phyloP scores from a whole-genome alignment of 129 eudicot genomes.

The Tagetes patula region DNA sequence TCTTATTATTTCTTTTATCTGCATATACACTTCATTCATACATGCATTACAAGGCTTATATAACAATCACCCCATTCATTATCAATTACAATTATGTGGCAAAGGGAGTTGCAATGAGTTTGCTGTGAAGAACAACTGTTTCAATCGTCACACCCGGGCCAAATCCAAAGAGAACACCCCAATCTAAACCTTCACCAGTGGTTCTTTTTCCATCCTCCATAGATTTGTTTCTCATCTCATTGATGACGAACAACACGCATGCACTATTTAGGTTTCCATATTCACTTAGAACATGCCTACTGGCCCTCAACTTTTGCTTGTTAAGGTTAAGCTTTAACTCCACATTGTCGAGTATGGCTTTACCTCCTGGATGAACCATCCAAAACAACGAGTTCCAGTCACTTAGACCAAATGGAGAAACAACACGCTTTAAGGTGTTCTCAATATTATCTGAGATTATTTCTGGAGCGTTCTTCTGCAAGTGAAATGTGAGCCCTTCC shows the following conservation, averaged over 20 bases:
- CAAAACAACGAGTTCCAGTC: slow-evolving; percentile 50
- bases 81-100: not conserved
- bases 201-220: not conserved
- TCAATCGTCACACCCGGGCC: slow-evolving; percentile 18
- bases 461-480: slow-evolving; percentile 29
- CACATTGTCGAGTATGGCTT: not conserved
- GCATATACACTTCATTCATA: too few species aligned
- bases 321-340: slow-evolving; percentile 3
- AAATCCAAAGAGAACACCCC: slow-evolving; percentile 9
- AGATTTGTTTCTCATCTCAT: slow-evolving; percentile 16
- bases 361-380: slow-evolving; percentile 37
- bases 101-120: not conserved
- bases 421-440: slow-evolving; percentile 7
- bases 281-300: slow-evolving; percentile 7
- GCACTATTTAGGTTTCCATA: slow-evolving; percentile 20
- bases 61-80: not conserved
- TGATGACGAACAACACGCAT: slow-evolving; percentile 3
- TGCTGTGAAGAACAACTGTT: slow-evolving; percentile 5
- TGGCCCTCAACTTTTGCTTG: not conserved
- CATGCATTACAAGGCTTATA: too few species aligned
- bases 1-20: too few species aligned
- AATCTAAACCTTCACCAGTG: slow-evolving; percentile 14
- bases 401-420: slow-evolving; percentile 27
- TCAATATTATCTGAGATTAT: slow-evolving; percentile 35
- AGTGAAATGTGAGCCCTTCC: slow-evolving; percentile 43